These are phyloP conservation scores for Phytophthora cactorum DNA, from an alignment of 352 stramenopile species.

Conservation along the genomic window DNA sequence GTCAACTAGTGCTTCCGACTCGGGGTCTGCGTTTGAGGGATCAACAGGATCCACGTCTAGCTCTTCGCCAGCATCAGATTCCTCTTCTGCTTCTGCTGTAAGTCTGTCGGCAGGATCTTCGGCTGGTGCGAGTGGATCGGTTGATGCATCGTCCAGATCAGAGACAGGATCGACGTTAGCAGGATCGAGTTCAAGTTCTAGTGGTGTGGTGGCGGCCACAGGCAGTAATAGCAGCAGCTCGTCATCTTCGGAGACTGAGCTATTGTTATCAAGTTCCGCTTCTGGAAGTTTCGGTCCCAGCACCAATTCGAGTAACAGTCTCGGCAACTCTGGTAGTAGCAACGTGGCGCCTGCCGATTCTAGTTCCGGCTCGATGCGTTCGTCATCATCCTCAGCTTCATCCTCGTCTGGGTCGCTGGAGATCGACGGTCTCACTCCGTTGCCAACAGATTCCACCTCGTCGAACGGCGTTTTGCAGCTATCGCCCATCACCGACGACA, in stretches of 20 bases:
- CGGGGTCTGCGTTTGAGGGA: constrained; percentile 4
- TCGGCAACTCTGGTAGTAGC: constrained; percentile 12
- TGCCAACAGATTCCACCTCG: constrained; percentile 15
- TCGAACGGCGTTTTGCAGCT: constrained; percentile 32
- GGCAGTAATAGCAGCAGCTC: constrained; percentile 16
- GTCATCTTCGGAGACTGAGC: constrained; percentile 15
- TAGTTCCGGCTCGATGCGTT: constrained; percentile 13
- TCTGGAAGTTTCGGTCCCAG: constrained; percentile 13
- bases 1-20: constrained; percentile 11
- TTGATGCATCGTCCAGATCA: neutral
- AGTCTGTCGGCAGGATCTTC: constrained; percentile 14
- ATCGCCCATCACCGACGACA: constrained; percentile 37
- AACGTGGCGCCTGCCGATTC: constrained; percentile 1
- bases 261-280: constrained; percentile 22
- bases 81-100: constrained; percentile 3
- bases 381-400: constrained; percentile 22
- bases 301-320: constrained; percentile 21
- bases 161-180: constrained; percentile 10
- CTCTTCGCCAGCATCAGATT: constrained; percentile 1
- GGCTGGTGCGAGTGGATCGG: constrained; percentile 9
- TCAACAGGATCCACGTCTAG: constrained; percentile 12
- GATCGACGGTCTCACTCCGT: constrained; percentile 12
- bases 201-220: neutral
- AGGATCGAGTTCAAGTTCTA: constrained; percentile 17
- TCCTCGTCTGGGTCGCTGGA: constrained; percentile 18